These are phyloP conservation scores for Trichoderma sp. DNA, from an alignment of 2,329 filamentous ascomycete species.

Conservation along the genomic window DNA sequence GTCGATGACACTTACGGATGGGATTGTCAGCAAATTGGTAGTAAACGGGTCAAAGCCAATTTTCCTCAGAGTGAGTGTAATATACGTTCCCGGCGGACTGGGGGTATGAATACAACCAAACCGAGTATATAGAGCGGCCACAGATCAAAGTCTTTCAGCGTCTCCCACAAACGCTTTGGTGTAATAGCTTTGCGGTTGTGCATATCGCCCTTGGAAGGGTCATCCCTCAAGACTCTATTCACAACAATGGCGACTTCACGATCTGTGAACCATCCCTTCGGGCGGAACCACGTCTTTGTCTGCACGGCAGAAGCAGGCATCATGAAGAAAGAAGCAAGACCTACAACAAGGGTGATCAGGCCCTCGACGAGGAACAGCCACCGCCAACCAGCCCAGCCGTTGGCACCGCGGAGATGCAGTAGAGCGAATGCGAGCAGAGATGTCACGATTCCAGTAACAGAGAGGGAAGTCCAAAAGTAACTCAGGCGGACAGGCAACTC, in stretches of 20 bases:
- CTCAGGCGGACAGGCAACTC: slow-evolving; percentile 4
- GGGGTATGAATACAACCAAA: background rate
- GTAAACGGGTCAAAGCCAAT: slow-evolving; percentile 17
- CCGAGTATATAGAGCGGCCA: slow-evolving; percentile 15
- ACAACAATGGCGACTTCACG: slow-evolving; percentile 9
- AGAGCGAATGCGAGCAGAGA: background rate
- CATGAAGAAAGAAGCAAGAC: slow-evolving; percentile 8
- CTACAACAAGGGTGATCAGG: background rate
- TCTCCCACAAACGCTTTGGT: background rate
- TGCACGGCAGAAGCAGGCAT: slow-evolving; percentile 10
- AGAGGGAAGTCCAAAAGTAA: slow-evolving; percentile 15
- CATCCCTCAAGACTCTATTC: slow-evolving; percentile 3
- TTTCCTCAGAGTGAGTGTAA: slow-evolving; percentile 10
- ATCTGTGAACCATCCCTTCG: slow-evolving; percentile 10
- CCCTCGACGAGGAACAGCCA: slow-evolving; percentile 12
- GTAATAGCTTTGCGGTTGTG: slow-evolving; percentile 12
- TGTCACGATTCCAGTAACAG: background rate
- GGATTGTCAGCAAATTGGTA: slow-evolving; percentile 3
- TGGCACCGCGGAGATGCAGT: background rate
- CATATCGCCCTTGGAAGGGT: slow-evolving; percentile 13
- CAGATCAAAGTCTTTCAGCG: slow-evolving; percentile 7
- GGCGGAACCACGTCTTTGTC: slow-evolving; percentile 12
- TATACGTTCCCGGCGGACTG: background rate
- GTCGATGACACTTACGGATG: background rate
- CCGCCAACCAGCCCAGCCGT: slow-evolving; percentile 7